Base-by-base conservation (phyloP, 2,329 filamentous ascomycete genomes). In the Blastomyces gilchristii region DNA sequence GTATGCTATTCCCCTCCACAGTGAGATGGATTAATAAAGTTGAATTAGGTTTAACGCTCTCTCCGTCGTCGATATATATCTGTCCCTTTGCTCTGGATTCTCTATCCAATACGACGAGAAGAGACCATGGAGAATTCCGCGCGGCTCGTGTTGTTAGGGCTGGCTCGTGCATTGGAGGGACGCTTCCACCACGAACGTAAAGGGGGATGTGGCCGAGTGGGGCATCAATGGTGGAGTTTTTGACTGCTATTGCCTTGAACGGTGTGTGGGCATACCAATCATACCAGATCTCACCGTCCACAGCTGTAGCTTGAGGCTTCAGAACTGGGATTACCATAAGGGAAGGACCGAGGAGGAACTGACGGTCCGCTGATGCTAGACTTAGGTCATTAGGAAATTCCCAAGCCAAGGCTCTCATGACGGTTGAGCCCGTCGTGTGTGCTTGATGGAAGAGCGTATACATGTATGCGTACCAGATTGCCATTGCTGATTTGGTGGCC, bases 41-140 rank as follows among this genome's bases (percentile, higher is more conserved):
- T 0, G 79, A 77, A 14, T 81, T 77, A 0, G 83, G 86, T 43
- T 73, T 69, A 8, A 90, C 63, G 62, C 85, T 88, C 74, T 87
- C 87, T 1, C 89, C 89, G 68, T 93, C 89, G 68, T 92, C 89
- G 8, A 91, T 71, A 70, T 92, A 91, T 39, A 92, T 73, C 22
- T 77, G 73, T 0, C 89, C 89, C 1, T 69, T 76, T 0, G 0
- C 1, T 69, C 76, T 0, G 0, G 85, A 84, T 18, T 80, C 69
- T 1, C 70, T 68, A 65, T 82, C 79, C 0, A 89, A 80, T 2
- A 87, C 86, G 0, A 84, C 82, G 11, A 91, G 77, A 50, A 92
- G 67, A 8, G 82, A 83, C 86, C 88, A 92, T 0, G 85, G 81
- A 58, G 84, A 88, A 58, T 80, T 77, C 88, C n/a, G 80, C 25